Evolutionary conservation across 345 rosid genomes (phyloP), one percentile per base, ranked within the genome.

Genomic region (Luvunga scandens): DNA sequence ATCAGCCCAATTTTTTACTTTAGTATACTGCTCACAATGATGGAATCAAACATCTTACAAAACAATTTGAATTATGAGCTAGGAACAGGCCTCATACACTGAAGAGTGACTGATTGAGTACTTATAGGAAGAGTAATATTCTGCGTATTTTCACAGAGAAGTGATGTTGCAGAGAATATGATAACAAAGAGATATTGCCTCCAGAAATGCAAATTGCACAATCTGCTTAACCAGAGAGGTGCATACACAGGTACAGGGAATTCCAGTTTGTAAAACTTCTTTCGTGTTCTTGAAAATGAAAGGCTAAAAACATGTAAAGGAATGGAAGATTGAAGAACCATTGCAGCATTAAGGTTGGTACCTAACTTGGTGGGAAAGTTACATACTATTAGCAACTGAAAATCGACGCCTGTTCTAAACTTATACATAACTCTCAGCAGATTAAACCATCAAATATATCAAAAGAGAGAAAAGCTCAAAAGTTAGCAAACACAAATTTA

Each of bases 31-130:
- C 53, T 69, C 33, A 53, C n/a, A 48, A 3, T 30, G 1, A 31
- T 45, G 70, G 70, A 34, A 76, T 75, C 22, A 56, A 48, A 31
- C 31, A 75, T 6, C 71, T 22, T 48, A 39, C 77, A 31, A 22
- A 72, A 62, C 16, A 73, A 38, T 62, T 50, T 48, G 78, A 75
- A 75, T 39, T 73, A 60, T 18, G 28, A 33, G 30, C 50, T 42
- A 24, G 22, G 21, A 6, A 42, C 22, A 42, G 61, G 24, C 19
- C 28, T n/a, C 45, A 13, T 13, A 72, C 1, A 13, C 53, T 24
- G 4, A 56, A 24, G 33, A 12, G 3, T 45, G 50, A 45, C 50
- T 45, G 71, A 24, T 22, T 22, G 9, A 53, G 45, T 21, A 59
- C 48, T 36, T n/a, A 34, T 7, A n/a, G 12, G 25, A 33, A 4